Percentiles rank a stretch among this genome's conserved stretches.
Conservation (phyloP, 2,329 filamentous ascomycete species). For the Claviceps africana region DNA sequence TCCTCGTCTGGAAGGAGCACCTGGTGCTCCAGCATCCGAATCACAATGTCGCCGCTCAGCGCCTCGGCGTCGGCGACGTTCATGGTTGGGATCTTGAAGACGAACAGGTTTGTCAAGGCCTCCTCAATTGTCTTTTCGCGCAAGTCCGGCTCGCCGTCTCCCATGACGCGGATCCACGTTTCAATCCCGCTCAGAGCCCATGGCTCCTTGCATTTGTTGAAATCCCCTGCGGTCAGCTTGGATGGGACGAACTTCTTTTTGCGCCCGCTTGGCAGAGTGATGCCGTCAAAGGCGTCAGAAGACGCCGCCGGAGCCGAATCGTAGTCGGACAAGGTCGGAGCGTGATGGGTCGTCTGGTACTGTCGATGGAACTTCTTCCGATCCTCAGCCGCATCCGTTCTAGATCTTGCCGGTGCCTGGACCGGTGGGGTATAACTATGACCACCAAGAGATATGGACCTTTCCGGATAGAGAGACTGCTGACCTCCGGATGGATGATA, state of each 20-base stretch:
- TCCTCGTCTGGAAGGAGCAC: conserved; percentile 83
- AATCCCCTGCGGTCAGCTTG: conserved; percentile 68
- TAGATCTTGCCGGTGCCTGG: conserved; percentile 73
- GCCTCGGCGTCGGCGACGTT: conserved; percentile 93
- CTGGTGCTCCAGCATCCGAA: conserved; percentile 63
- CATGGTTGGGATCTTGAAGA: conserved; percentile 92
- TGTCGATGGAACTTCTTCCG: conserved; percentile 40
- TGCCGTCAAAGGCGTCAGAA: conserved; percentile 60
- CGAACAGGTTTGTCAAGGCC: conserved; percentile 78
- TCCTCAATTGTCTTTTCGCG: conserved; percentile 76
- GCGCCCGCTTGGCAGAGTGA: conserved; percentile 64
- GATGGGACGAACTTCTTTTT: conserved; percentile 74
- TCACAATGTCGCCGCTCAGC: conserved; percentile 62
- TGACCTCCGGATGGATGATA: conserved; percentile 27
- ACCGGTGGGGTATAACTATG: conserved; percentile 70
- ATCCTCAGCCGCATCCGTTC: conserved; percentile 79
- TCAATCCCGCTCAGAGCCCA: conserved; percentile 89
- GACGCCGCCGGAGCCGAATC: conserved; percentile 38
- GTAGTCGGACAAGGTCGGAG: conserved; percentile 40
- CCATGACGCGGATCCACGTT: conserved; percentile 74
- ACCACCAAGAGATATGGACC: conserved; percentile 71
- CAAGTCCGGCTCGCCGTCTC: conserved; percentile 80
- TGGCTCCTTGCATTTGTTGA: conserved; percentile 72
- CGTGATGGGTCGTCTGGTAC: conserved; percentile 37
- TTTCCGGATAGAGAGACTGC: conserved; percentile 37